These are phyloP conservation scores for Candida ortonii DNA, from an alignment of 805 yeast genomes.

Conservation along the genomic window DNA sequence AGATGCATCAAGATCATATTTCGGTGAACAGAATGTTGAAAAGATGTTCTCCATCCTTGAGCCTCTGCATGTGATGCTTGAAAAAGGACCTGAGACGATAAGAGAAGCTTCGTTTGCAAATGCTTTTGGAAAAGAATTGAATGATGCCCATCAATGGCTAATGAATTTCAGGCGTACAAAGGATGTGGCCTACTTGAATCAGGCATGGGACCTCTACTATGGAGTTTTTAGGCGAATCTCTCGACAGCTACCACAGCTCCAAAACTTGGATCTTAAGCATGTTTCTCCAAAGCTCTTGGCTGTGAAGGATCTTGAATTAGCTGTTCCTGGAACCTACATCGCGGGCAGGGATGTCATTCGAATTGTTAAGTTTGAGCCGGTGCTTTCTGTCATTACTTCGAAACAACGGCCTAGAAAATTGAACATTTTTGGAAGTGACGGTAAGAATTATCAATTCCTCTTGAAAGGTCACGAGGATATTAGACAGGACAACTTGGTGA, in stretches of 20 bases:
- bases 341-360: slow-evolving; percentile 78
- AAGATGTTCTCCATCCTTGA: slow-evolving; percentile 90
- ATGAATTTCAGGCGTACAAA: slow-evolving; percentile 78
- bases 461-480: slow-evolving; percentile 98
- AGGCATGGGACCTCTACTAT: slow-evolving; percentile 97
- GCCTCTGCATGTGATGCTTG: slow-evolving; percentile 82
- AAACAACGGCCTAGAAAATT: slow-evolving; percentile 93
- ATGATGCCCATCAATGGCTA: slow-evolving; percentile 93
- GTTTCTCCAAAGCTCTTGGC: slow-evolving; percentile 87
- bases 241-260: slow-evolving; percentile 83
- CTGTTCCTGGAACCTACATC: slow-evolving; percentile 90
- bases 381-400: slow-evolving; percentile 82
- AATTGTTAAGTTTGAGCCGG: slow-evolving; percentile 75
- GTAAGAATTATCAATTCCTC: slow-evolving; percentile 77
- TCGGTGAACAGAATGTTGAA: slow-evolving; percentile 91
- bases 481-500: slow-evolving; percentile 93
- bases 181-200: slow-evolving; percentile 85
- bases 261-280: slow-evolving; percentile 82
- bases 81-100: slow-evolving; percentile 86
- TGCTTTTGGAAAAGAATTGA: slow-evolving; percentile 88
- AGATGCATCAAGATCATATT: slow-evolving; percentile 90
- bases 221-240: slow-evolving; percentile 89
- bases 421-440: slow-evolving; percentile 82
- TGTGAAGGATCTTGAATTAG: slow-evolving; percentile 77
- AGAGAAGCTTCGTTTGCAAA: slow-evolving; percentile 90